Base-by-base conservation (phyloP, 2,329 filamentous ascomycete genomes). In the Pseudogymnoascus sp. region DNA sequence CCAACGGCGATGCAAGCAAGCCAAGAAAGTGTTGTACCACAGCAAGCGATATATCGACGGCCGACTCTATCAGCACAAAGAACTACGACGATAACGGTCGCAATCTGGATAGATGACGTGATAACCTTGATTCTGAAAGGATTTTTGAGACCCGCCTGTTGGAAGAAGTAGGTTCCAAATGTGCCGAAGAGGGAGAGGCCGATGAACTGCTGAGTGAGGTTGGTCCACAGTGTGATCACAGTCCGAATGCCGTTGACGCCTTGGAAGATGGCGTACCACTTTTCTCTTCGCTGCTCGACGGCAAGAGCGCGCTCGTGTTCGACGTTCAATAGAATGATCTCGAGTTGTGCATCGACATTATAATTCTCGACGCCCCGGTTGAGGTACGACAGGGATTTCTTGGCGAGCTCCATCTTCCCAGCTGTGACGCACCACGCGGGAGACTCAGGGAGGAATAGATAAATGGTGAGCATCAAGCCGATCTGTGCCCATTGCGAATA, bases 401-500 rank as follows among this genome's bases (percentile, higher is more conserved):
- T 66, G 18, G 69, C 70, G 5, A 62, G 43, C 23, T 68, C 68
- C 5, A 65, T 43, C n/a, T 67, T 59, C 2, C 67, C 69, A 4
- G 62, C 64, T 4, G 63, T 63, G 28, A 61, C 61, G 25, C 62
- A 73, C 73, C 75, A 79, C 63, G 74, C 76, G 0, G 78, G 77
- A 0, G 75, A 75, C 60, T 77, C 75, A 1, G 75, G 76, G 3
- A 79, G 66, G 12, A 75, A 61, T 5, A 75, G 9, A 45, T 77
- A 78, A 18, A 79, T 75, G 4, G 75, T 60, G 0, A 71, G 60
- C 70, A 78, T 78, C 5, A 74, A 31, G 0, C 76, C 78, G 11
- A 80, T 70, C 69, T 78, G 77, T 0, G 74, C 74, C 78, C 78
- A 80, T 69, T 80, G 76, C 0, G 77, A 78, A 61, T 78, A 78